Percentiles rank a stretch among this genome's conserved stretches.
These are phyloP conservation scores for Citropsis articulata DNA, from an alignment of 345 rosid genomes.

Conservation along the genomic window DNA sequence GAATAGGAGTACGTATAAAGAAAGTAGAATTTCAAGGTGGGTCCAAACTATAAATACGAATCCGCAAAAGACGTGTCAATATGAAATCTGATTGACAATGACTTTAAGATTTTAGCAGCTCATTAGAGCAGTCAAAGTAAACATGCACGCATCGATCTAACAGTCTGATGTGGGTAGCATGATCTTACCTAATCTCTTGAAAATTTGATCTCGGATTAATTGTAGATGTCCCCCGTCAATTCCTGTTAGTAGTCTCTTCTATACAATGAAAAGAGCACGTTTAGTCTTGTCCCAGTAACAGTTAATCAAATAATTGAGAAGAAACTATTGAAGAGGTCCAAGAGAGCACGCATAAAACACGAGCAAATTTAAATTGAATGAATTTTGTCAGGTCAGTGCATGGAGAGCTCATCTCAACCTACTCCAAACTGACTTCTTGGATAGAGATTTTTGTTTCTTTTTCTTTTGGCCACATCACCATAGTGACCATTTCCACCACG, in stretches of 20 bases:
- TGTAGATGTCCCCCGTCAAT: no score
- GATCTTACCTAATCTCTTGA: constrained; percentile 9
- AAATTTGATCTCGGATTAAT: not conserved
- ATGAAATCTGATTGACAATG: constrained; percentile 13
- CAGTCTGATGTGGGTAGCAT: not conserved
- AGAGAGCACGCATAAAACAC: not conserved
- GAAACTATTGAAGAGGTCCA: not conserved
- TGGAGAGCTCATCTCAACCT: constrained; percentile 7
- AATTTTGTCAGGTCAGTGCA: not conserved
- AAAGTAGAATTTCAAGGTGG: not conserved
- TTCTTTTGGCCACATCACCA: constrained; percentile 6
- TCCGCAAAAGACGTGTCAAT: not conserved
- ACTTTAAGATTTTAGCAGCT: not conserved
- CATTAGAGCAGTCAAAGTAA: not conserved
- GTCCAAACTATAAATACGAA: not conserved
- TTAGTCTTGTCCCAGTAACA: not conserved
- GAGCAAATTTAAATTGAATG: not conserved
- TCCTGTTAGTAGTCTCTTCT: not conserved
- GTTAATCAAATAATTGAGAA: constrained; percentile 11
- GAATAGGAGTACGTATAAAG: not conserved
- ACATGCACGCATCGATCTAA: not conserved
- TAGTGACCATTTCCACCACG: not conserved
- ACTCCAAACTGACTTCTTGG: constrained; percentile 12
- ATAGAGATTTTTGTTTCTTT: constrained; percentile 8
- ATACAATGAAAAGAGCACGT: not conserved